A percentile compares a stretch with the other conserved stretches of the same genome.
phyloP scores from a whole-genome alignment of 2,329 filamentous ascomycete species.

The Colletotrichum shisoi region DNA sequence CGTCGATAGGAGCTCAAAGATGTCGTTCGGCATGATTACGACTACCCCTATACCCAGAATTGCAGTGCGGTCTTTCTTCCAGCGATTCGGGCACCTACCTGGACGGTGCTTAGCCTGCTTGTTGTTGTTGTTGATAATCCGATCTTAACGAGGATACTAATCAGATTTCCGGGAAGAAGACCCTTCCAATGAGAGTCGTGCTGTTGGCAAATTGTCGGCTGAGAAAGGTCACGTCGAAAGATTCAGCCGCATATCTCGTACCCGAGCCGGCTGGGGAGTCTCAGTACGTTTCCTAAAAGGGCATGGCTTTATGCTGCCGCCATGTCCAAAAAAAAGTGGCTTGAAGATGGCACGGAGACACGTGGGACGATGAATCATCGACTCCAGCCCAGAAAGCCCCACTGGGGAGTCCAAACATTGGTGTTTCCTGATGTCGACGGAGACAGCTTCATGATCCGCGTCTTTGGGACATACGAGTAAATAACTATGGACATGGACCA shows the following conservation, averaged over 20 bases:
- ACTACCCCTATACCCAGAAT: background rate
- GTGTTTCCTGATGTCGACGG: background rate
- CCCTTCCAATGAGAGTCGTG: background rate
- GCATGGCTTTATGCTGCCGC: background rate
- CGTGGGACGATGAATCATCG: slow-evolving; percentile 31
- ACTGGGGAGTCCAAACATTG: rapidly evolving
- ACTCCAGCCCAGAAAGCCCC: background rate
- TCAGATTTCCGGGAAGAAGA: too few relatives aligned
- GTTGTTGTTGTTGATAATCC: background rate
- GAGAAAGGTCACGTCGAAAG: background rate
- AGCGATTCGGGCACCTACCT: background rate
- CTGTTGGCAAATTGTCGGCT: background rate
- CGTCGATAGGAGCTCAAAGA: background rate
- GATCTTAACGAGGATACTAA: background rate
- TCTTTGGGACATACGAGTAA: too few relatives aligned
- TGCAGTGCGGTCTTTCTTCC: background rate
- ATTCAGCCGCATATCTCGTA: background rate
- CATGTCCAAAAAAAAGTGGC: slow-evolving; percentile 12
- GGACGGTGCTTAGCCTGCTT: background rate
- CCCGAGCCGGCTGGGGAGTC: background rate
- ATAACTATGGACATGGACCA: too few relatives aligned
- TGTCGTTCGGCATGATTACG: background rate
- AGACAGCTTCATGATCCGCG: background rate
- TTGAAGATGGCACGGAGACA: slow-evolving; percentile 1
- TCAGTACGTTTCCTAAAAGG: background rate